Evolutionary conservation across 2,329 filamentous ascomycete species (phyloP), one percentile per base, ranked within the genome.

Genomic region (Pseudogymnoascus sp.): DNA sequence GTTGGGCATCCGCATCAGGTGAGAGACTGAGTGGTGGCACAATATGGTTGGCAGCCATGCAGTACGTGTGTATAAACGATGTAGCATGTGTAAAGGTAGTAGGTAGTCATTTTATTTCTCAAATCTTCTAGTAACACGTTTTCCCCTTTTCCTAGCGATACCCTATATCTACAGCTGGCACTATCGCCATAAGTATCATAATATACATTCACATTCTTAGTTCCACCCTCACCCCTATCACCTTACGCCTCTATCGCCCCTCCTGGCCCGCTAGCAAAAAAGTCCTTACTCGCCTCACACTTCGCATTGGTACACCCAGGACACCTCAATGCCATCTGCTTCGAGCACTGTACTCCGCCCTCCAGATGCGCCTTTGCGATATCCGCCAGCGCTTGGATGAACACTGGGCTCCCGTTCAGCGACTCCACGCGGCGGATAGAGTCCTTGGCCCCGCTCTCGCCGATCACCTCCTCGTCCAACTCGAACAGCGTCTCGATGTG

Each of bases 401-500:
- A 99, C 1, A 93, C 86, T 0, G 87, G 88, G 74, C 84, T 95
- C 61, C 90, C 94, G 71, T 99, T 99, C 70, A 99, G 76, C 71
- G 90, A 95, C 73, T 97, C 94, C 1, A 88, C 90, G 62, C 94
- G 84, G 80, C 95, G 96, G 65, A 99, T 86, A 0, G 86, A 88
- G 33, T 92, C 91, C 0, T 84, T 77, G 70, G 89, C 84, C 12
- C 88, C 86, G 0, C 84, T 90, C 74, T 96, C 92, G 63, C 90
- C 89, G 71, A 99, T 97, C 39, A 99, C 91, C 76, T 99, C 94
- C 69, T 90, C 82, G 73, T 99, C 94, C 60, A 99, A 79, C 75
- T 99, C 94, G 73, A 88, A 97, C 0, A 99, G 80, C 0, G 94
- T 99, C 77, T 99, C 94, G 68, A 99, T 99, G 73, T 99, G 94